Base-by-base conservation (phyloP, 345 rosid species). In the Chamaenerion angustifolium region DNA sequence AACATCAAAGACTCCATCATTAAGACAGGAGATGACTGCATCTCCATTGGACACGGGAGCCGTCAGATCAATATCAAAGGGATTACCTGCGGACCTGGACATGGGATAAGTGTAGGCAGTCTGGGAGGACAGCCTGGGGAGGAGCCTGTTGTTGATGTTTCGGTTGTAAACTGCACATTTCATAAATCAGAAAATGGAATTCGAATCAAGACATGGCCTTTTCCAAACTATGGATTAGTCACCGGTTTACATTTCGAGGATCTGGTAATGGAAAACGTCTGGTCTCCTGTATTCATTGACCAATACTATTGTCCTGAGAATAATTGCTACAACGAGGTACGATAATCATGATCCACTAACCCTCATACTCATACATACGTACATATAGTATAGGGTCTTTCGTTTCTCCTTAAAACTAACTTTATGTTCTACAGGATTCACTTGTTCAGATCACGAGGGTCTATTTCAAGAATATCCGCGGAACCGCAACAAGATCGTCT, bases 151-250 rank as follows among this genome's bases (percentile, higher is more conserved):
- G 6, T 3, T 0, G 81, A 74, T 6, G 23, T 83, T 49, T 16
- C 0, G 0, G 68, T 83, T 43, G 23, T 1, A 46, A 47, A 64
- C 40, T 66, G 81, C 65, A 70, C 70, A 0, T 8, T 83, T 12
- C 12, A 0, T 0, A 50, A 43, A 4, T 64, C 85, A 0, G 21
- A 16, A 12, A 80, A 80, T 16, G 83, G 85, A 0, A 50, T 78
- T 2, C 70, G 88, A 21, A 70, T 83, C 67, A 83, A 83, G 60
- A 68, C 71, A n/a, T 83, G 79, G 83, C 94, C 88, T 4, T 62
- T 61, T 0, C 59, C 72, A 10, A n/a, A 53, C 13, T 11, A 21
- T 1, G 67, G 63, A 41, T n/a, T 27, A 0, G 84, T 63, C 4
- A 6, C 71, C 0, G 60, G 60, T 12, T 40, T 70, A 42, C 74